Evolutionary conservation across 495 filamentous ascomycete genomes (phyloP).

Genomic region (Lasiosphaeria miniovina): DNA sequence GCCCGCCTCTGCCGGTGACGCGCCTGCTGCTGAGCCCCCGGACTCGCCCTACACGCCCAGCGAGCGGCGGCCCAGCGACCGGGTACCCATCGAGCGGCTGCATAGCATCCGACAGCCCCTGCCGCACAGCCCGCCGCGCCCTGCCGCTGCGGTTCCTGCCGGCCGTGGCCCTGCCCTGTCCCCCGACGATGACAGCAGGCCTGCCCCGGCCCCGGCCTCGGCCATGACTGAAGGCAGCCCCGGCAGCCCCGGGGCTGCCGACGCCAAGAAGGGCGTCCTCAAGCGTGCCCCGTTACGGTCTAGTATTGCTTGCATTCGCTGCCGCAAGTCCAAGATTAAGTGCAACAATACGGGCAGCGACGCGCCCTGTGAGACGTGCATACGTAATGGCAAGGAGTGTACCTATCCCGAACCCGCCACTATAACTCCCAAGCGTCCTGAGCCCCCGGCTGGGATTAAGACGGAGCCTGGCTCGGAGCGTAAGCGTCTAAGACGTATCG

Average conservation of each 20-base stretch:
- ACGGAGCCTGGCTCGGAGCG: conserved; percentile 60
- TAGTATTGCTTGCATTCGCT: conserved; percentile 75
- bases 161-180: conserved; percentile 20
- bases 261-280: conserved; percentile 42
- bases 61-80: conserved; percentile 24
- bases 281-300: conserved; percentile 64
- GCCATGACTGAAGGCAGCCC: conserved; percentile 31
- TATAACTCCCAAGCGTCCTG: conserved; percentile 55
- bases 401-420: conserved; percentile 65
- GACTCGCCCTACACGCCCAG: background rate
- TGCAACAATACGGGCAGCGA: conserved; percentile 68
- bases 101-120: conserved; percentile 28
- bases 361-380: conserved; percentile 71
- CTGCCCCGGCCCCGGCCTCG: conserved; percentile 10
- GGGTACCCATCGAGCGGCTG: conserved; percentile 27
- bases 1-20: conserved; percentile 2
- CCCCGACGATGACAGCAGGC: conserved; percentile 28
- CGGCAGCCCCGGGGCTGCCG: conserved; percentile 28
- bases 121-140: conserved; percentile 29
- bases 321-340: conserved; percentile 81
- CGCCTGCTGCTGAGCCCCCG: conserved; percentile 2
- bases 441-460: conserved; percentile 45
- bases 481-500: conserved; percentile 58
- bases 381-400: conserved; percentile 72
- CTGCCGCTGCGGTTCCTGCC: conserved; percentile 15